phyloP scores from a whole-genome alignment of 2,329 filamentous ascomycete genomes.

The Apiospora kogelbergensis region DNA sequence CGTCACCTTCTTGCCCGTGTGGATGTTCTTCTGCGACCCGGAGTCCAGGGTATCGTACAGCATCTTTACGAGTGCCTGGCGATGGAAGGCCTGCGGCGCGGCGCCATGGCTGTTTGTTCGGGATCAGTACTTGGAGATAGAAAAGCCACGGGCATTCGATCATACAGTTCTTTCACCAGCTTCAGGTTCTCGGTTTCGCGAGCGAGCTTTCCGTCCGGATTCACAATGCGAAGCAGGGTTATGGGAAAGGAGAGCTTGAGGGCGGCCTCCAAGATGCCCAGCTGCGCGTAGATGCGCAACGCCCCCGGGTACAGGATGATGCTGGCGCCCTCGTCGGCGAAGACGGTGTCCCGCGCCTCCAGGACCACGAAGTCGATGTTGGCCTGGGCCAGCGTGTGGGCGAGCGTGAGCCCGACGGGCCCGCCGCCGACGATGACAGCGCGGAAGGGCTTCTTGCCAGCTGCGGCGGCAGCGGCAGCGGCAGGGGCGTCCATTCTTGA shows the following conservation, averaged over 20 bases:
- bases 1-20: conserved; percentile 16
- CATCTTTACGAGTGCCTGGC: conserved; percentile 18
- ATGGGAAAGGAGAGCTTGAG: no score
- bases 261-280: neutral
- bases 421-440: neutral
- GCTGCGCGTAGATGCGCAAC: conserved; percentile 1
- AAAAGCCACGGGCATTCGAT: no score
- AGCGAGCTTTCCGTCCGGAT: neutral
- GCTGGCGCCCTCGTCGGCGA: conserved; percentile 3
- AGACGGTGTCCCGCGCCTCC: neutral
- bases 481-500: no score
- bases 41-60: conserved; percentile 21
- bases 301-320: neutral
- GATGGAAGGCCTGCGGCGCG: conserved; percentile 17
- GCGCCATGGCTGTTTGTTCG: conserved; percentile 15
- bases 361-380: neutral
- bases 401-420: neutral
- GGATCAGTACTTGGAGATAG: no score
- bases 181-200: neutral
- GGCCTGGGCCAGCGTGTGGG: neutral
- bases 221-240: neutral
- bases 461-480: no score
- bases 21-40: conserved; percentile 17
- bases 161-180: neutral
- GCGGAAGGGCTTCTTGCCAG: no score